Evolutionary conservation across 176 grass and related monocot genomes (phyloP).

Genomic region (Canna indica): DNA sequence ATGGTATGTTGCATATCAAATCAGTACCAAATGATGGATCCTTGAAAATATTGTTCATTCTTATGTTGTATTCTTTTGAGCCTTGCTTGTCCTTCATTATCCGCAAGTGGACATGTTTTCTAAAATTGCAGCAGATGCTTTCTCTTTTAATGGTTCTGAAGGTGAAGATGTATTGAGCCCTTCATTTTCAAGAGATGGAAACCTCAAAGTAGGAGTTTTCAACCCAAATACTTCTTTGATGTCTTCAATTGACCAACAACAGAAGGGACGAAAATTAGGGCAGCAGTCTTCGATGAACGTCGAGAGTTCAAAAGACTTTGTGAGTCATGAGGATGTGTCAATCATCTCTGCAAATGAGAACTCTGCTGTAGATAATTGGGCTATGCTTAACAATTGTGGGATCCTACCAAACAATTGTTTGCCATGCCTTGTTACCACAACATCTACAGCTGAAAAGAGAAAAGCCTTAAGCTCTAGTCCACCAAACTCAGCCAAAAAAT

Average conservation of each 20-base stretch:
- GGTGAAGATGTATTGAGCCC: slow-evolving; percentile 34
- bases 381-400: slow-evolving; percentile 68
- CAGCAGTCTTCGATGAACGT: slow-evolving; percentile 38
- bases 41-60: neutral
- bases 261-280: slow-evolving; percentile 44
- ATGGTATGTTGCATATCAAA: slow-evolving; percentile 39
- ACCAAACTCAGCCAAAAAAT: slow-evolving; percentile 68
- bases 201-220: slow-evolving; percentile 30
- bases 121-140: slow-evolving; percentile 32
- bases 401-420: slow-evolving; percentile 76
- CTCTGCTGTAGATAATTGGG: slow-evolving; percentile 25
- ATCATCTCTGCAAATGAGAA: slow-evolving; percentile 29
- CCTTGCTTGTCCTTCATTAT: neutral
- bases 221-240: slow-evolving; percentile 13
- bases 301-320: slow-evolving; percentile 38
- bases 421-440: slow-evolving; percentile 64
- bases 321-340: slow-evolving; percentile 39
- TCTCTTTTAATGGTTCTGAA: slow-evolving; percentile 59
- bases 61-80: neutral
- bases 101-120: neutral
- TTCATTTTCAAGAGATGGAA: slow-evolving; percentile 23
- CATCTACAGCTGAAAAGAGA: slow-evolving; percentile 60
- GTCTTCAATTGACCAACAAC: slow-evolving; percentile 21
- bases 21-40: neutral
- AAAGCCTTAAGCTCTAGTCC: slow-evolving; percentile 50